phyloP scores from a whole-genome alignment of 257 asterid species.

The Solanum sejunctum region DNA sequence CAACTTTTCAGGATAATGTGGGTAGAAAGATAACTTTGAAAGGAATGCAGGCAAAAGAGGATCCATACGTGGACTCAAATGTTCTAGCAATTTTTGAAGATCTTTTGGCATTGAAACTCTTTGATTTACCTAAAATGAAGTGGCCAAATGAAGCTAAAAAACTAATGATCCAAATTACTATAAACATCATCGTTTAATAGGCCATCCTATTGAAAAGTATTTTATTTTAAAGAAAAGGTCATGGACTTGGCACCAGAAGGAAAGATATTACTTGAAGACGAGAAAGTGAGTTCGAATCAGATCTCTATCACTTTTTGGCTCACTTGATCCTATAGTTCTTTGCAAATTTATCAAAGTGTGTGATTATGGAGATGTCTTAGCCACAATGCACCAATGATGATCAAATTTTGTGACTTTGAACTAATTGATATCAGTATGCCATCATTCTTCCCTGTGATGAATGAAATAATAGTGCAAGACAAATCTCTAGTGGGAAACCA shows the following conservation, averaged over 20 bases:
- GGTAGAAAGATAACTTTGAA: no score
- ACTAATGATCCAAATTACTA: no score
- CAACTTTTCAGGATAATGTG: fast-evolving
- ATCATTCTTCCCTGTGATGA: no score
- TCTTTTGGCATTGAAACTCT: neutral
- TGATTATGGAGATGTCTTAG: fast-evolving
- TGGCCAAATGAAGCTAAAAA: fast-evolving
- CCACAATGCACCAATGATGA: neutral
- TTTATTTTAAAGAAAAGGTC: neutral
- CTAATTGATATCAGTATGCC: neutral
- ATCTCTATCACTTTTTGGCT: neutral
- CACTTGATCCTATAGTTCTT: neutral
- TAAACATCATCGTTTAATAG: neutral
- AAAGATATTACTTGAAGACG: neutral
- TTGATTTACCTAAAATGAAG: neutral
- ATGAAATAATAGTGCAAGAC: neutral
- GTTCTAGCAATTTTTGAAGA: neutral
- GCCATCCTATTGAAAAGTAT: neutral
- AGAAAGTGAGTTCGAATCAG: neutral
- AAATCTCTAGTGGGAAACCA: neutral
- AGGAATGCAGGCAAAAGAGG: neutral
- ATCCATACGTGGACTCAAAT: neutral
- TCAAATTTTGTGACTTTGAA: neutral
- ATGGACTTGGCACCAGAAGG: neutral
- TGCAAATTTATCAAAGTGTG: neutral